Evolutionary conservation across 257 asterid species (phyloP).

Genomic region (Forsythia viridissima): DNA sequence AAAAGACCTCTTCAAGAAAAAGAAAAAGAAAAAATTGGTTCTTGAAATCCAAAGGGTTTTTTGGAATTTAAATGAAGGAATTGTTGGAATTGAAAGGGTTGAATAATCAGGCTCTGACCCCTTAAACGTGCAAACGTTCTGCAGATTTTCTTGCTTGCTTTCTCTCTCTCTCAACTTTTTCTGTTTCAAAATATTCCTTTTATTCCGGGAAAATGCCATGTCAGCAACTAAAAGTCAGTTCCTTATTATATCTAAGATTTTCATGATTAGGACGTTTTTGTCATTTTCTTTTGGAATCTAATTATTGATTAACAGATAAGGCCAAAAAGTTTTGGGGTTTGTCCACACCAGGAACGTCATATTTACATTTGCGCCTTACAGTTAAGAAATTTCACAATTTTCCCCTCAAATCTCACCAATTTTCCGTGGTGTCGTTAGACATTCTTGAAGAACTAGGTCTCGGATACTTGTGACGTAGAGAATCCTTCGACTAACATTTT

Average conservation of each 20-base stretch:
- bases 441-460: not conserved
- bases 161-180: slow-evolving; percentile 26
- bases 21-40: slow-evolving; percentile 10
- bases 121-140: slow-evolving; percentile 53
- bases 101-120: slow-evolving; percentile 41
- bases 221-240: slow-evolving; percentile 58
- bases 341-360: not conserved
- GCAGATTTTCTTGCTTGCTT: not conserved
- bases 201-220: slow-evolving; percentile 51
- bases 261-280: slow-evolving; percentile 59
- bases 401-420: not conserved
- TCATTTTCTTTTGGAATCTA: slow-evolving; percentile 27
- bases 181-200: slow-evolving; percentile 27
- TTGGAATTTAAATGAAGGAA: slow-evolving; percentile 32
- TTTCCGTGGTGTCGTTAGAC: not conserved
- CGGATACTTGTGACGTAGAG: not conserved
- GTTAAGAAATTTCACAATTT: not conserved
- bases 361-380: not conserved
- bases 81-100: slow-evolving; percentile 37
- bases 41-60: slow-evolving; percentile 40
- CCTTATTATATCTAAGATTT: slow-evolving; percentile 26
- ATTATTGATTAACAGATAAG: slow-evolving; percentile 34
- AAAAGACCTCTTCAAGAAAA: not conserved
- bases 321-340: slow-evolving; percentile 38
- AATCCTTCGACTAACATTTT: not conserved